Evolutionary conservation across 2,329 filamentous ascomycete species (phyloP).

Genomic region (Hypoxylon sp.): DNA sequence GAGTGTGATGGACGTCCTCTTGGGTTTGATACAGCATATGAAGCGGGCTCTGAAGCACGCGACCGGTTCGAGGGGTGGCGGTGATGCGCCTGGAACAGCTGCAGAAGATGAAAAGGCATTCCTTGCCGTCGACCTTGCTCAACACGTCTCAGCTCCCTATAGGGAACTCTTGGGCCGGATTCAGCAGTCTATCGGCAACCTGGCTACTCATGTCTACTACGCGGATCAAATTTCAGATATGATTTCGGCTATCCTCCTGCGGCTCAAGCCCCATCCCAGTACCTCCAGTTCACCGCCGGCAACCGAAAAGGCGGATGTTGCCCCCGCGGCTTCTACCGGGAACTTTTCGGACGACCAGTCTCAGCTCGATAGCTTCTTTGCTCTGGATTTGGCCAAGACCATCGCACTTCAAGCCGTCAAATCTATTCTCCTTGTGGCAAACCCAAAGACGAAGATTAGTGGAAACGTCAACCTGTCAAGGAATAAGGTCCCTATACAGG

Average conservation of each 20-base stretch:
- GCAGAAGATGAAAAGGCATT: slow-evolving; percentile 44
- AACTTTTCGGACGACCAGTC: slow-evolving; percentile 55
- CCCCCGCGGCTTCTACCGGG: slow-evolving; percentile 46
- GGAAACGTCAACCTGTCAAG: slow-evolving; percentile 72
- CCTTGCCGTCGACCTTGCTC: slow-evolving; percentile 45
- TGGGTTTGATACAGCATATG: slow-evolving; percentile 85
- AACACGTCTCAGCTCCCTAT: slow-evolving; percentile 59
- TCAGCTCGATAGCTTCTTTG: slow-evolving; percentile 60
- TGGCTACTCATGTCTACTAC: slow-evolving; percentile 96
- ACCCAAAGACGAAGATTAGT: slow-evolving; percentile 66
- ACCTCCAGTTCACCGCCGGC: slow-evolving; percentile 52
- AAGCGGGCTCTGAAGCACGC: slow-evolving; percentile 76
- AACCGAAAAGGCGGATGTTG: slow-evolving; percentile 56
- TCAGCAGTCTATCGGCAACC: slow-evolving; percentile 84
- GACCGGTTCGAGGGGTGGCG: slow-evolving; percentile 45
- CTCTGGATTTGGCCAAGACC: slow-evolving; percentile 62
- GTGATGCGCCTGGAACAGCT: slow-evolving; percentile 19
- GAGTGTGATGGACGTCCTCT: slow-evolving; percentile 92
- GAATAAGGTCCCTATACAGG: slow-evolving; percentile 77
- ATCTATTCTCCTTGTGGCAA: slow-evolving; percentile 82
- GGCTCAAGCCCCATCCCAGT: slow-evolving; percentile 72
- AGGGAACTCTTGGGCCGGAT: slow-evolving; percentile 73
- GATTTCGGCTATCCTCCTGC: slow-evolving; percentile 79
- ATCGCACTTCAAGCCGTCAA: slow-evolving; percentile 81
- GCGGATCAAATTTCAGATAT: slow-evolving; percentile 96